Conservation (phyloP, 2,329 filamentous ascomycete species). For the Ilyonectria mors-panacis region DNA sequence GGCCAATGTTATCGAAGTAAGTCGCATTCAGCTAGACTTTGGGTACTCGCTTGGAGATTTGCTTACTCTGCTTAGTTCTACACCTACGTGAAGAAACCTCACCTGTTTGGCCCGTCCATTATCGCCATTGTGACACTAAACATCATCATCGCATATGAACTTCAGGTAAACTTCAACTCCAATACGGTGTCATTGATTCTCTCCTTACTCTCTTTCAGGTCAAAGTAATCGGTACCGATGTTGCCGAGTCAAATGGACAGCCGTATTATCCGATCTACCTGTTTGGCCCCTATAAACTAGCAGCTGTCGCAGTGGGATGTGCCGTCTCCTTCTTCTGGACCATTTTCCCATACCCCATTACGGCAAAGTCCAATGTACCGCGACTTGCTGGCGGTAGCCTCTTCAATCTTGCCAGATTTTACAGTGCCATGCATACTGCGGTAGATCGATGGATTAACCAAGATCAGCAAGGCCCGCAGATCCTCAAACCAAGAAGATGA, state of each 20-base stretch:
- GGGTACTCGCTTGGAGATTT: not conserved
- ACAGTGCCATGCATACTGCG: constrained; percentile 27
- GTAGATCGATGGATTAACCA: constrained; percentile 22
- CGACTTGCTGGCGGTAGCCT: constrained; percentile 21
- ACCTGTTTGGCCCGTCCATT: constrained; percentile 27
- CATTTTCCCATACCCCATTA: constrained; percentile 33
- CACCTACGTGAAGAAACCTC: constrained; percentile 31
- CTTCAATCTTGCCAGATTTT: constrained; percentile 30
- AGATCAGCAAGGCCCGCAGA: not conserved
- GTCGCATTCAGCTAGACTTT: not conserved
- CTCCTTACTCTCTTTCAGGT: constrained; percentile 8
- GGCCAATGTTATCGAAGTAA: constrained; percentile 26
- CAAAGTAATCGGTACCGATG: constrained; percentile 21
- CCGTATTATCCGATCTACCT: constrained; percentile 32
- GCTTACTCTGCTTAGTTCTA: constrained; percentile 19
- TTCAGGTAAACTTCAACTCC: constrained; percentile 19
- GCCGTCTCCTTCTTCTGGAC: constrained; percentile 33
- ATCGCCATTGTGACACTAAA: constrained; percentile 32
- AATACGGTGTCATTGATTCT: not conserved
- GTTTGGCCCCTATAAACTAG: constrained; percentile 32
- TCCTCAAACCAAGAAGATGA: not conserved
- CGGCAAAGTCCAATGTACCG: constrained; percentile 31
- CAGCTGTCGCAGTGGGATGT: constrained; percentile 27
- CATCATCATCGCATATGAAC: constrained; percentile 33
- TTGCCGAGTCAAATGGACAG: constrained; percentile 23